Evolutionary conservation across 805 yeast genomes (phyloP).

Genomic region (Candida verbasci): DNA sequence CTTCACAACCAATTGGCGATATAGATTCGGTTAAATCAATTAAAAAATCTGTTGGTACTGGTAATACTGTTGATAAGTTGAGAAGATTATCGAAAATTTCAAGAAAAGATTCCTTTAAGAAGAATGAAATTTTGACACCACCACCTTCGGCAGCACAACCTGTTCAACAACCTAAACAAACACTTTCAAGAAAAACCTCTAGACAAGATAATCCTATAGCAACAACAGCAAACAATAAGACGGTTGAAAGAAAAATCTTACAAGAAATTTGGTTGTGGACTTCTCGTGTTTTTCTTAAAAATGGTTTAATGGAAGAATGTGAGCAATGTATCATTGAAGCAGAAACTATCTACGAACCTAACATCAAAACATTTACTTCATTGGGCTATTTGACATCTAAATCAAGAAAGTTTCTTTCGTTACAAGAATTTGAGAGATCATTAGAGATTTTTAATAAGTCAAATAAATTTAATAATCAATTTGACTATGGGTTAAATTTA

Average conservation of each 20-base stretch:
- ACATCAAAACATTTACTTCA: slow-evolving; percentile 45
- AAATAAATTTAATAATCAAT: slow-evolving; percentile 19
- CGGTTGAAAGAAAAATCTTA: slow-evolving; percentile 34
- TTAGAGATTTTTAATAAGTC: slow-evolving; percentile 37
- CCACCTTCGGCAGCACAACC: neutral
- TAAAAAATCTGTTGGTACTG: slow-evolving; percentile 3
- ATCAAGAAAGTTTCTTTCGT: slow-evolving; percentile 43
- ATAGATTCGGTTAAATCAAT: slow-evolving; percentile 1
- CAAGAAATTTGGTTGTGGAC: slow-evolving; percentile 76
- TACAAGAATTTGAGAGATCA: slow-evolving; percentile 63
- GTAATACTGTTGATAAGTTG: slow-evolving; percentile 7
- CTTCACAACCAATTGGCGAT: slow-evolving; percentile 2
- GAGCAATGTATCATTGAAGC: slow-evolving; percentile 74
- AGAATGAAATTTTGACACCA: neutral
- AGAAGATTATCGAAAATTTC: slow-evolving; percentile 7
- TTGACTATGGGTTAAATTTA: slow-evolving; percentile 45
- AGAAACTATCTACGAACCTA: slow-evolving; percentile 43
- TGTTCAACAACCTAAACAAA: neutral
- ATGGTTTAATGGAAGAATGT: slow-evolving; percentile 54
- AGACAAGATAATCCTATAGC: neutral
- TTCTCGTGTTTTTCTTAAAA: slow-evolving; percentile 56
- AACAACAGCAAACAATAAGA: neutral
- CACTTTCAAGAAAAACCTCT: neutral
- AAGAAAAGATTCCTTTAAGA: slow-evolving; percentile 4
- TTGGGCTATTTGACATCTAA: slow-evolving; percentile 45